Base-by-base conservation (phyloP, 441 rosid species). In the Erodium chrysanthum region DNA sequence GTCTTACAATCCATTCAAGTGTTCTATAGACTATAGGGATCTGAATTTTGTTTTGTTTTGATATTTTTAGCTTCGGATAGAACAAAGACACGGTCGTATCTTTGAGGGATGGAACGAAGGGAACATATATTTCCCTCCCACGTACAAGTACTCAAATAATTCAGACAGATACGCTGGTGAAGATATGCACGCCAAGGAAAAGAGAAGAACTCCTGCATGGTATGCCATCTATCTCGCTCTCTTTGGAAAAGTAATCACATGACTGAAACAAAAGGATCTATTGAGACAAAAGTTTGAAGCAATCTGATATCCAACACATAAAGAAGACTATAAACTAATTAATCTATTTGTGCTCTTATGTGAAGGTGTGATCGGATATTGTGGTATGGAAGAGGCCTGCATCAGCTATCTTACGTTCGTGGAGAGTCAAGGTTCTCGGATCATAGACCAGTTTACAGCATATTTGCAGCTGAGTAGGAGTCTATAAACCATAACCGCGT, bases 161-260 rank as follows among this genome's bases (percentile, higher is more conserved):
- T 95, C 99, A n/a, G 99, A 95, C 73, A 79, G 91, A 76, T 92
- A 95, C 68, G 85, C 97, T 0, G 96, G 95, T 48, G 95, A 92
- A 61, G 88, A 84, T 66, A 83, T 89, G 73, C 88, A 80, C 71
- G 89, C 85, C 14, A 90, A 88, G 87, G 93, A 83, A 82, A 95
- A 95, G 72, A 80, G 99, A 82, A 86, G 99, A 71, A 95, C 99
- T 54, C 99, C 99, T 0, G 97, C 99, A 22, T 95, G 99, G 98
- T 91, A 82, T 7, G 29, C 64, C 3, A 1, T 25, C 29, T 3
- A 25, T 31, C 35, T 27, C 3, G 29, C 29, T 27, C 29, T 27
- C 29, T 27, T 3, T 1, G 3, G 3, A 27, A 27, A 27, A 27
- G 3, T 27, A 27, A 27, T 27, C 29, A 27, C 29, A 27, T 27